Evolutionary conservation across 495 filamentous ascomycete species (phyloP).

Genomic region (Clavariopsis aquatica): DNA sequence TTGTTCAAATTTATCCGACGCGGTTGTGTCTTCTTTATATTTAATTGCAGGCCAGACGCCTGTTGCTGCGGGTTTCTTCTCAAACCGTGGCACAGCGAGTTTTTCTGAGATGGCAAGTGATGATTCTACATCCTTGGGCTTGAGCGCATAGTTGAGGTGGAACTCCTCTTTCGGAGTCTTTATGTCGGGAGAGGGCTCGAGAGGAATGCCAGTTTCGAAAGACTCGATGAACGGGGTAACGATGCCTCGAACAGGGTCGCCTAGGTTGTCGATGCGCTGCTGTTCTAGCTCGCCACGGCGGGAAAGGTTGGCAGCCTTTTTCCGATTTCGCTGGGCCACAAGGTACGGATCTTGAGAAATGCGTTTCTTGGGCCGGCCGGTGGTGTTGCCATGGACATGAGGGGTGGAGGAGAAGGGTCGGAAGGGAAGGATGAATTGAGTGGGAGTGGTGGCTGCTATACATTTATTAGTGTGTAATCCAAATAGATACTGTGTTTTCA

Average conservation of each 20-base stretch:
- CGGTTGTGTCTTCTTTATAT: background rate
- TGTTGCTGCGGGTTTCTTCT: background rate
- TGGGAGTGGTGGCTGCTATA: constrained; percentile 13
- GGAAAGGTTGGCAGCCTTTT: constrained; percentile 75
- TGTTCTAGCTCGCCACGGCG: constrained; percentile 66
- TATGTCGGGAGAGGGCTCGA: constrained; percentile 32
- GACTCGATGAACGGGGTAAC: constrained; percentile 81
- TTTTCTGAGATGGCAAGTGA: constrained; percentile 64
- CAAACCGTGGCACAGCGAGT: constrained; percentile 50
- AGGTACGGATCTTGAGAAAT: constrained; percentile 65
- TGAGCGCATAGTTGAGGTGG: constrained; percentile 74
- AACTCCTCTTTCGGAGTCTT: constrained; percentile 38
- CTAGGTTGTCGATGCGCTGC: constrained; percentile 60
- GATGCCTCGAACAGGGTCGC: constrained; percentile 76
- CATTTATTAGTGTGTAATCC: constrained; percentile 12
- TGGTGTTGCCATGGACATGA: constrained; percentile 21
- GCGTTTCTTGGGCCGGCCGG: constrained; percentile 42
- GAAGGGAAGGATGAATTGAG: constrained; percentile 35
- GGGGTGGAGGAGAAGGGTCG: constrained; percentile 54
- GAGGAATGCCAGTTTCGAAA: constrained; percentile 61
- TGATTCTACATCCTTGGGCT: constrained; percentile 60
- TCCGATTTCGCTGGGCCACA: constrained; percentile 71
- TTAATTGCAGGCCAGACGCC: background rate
- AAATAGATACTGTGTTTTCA: background rate
- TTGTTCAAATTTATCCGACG: constrained; percentile 10